Evolutionary conservation across 2,329 filamentous ascomycete species (phyloP).

Genomic region (Grosmannia serpens): DNA sequence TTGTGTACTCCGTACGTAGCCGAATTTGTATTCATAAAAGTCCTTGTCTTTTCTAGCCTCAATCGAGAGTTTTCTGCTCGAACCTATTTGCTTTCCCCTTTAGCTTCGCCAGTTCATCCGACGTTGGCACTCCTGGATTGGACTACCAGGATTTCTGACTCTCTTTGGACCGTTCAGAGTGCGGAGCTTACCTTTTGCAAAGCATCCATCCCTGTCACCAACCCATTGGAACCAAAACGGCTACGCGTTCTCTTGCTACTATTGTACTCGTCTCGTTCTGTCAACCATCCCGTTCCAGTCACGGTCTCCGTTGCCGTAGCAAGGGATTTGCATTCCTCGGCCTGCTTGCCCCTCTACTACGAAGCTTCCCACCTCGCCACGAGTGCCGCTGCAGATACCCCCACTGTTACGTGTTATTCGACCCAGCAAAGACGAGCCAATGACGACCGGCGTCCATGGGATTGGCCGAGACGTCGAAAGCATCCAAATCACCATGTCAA

Average conservation of each 20-base stretch:
- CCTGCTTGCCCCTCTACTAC: background rate
- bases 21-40: background rate
- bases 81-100: background rate
- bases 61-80: background rate
- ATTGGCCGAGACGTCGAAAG: constrained; percentile 11
- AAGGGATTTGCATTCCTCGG: background rate
- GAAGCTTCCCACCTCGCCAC: background rate
- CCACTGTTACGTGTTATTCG: background rate
- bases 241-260: background rate
- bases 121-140: background rate
- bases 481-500: constrained; percentile 15
- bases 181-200: background rate
- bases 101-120: background rate
- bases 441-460: constrained; percentile 14
- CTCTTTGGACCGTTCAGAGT: background rate
- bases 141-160: background rate
- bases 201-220: background rate
- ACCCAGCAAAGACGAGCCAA: background rate
- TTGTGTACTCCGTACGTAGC: background rate
- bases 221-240: background rate
- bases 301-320: background rate
- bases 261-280: background rate
- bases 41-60: background rate
- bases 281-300: background rate
- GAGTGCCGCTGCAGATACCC: background rate